Evolutionary conservation across 768 basidiomycete species (phyloP), one percentile per base, ranked within the genome.

Genomic region (Mycena albidolilacea): DNA sequence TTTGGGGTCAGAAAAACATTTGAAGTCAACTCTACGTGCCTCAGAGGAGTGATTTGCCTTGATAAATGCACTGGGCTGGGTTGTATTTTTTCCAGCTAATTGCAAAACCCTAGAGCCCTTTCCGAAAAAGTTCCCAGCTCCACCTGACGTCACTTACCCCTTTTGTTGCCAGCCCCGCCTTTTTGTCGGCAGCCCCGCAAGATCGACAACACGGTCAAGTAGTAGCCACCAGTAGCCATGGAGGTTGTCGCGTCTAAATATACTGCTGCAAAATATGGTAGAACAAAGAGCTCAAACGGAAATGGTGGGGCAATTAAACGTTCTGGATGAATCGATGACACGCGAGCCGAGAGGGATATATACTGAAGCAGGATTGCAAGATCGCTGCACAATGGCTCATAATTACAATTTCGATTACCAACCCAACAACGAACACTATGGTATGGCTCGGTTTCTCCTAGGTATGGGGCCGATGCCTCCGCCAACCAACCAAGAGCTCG

Each of bases 401-500:
- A 52, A 52, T 10, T n/a, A 52, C 21, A n/a, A 52, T n/a, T n/a
- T n/a, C n/a, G n/a, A n/a, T n/a, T n/a, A 52, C n/a, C 19, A 52
- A n/a, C 50, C n/a, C 5, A 21, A 52, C 19, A 5, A n/a, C n/a
- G 50, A 21, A 52, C 50, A n/a, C 50, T 52, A 52, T n/a, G 50
- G 21, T 10, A 19, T 19, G 50, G n/a, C n/a, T n/a, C 50, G 50
- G n/a, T 52, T n/a, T 52, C 50, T 52, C 50, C n/a, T 52, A 7
- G 50, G 50, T n/a, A 52, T 52, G 50, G 50, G 50, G 50, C 50
- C 50, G 50, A 52, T 52, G 50, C 50, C 50, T 52, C 50, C 50
- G 19, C 50, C 50, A n/a, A 52, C 50, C 5, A 52, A 21, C 50
- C 50, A 21, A 52, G 50, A 52, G n/a, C 50, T 52, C n/a, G 50